Evolutionary conservation across 257 asterid genomes (phyloP), one percentile per base, ranked within the genome.

Genomic region (Hygrophila difformis): DNA sequence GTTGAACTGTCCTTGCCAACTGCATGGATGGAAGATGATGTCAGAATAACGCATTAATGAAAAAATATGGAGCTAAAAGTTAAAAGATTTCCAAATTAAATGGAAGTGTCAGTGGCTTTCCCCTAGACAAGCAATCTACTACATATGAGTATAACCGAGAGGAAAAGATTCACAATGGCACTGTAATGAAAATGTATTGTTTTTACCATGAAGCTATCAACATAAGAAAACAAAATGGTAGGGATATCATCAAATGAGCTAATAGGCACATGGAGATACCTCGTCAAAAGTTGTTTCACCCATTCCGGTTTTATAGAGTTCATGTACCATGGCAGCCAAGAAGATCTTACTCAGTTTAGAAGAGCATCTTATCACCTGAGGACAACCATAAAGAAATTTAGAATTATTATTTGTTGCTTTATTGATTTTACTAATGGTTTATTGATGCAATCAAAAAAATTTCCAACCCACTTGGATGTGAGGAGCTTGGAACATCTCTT

Each of bases 401-500:
- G 11, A 1, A 21, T 60, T 13, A 33, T 3, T 40, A 28, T 23
- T 51, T 6, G 38, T 28, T 44, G 39, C 47, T 36, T 19, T 1
- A 35, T 38, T 40, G 33, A 40, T 22, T 36, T 17, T 13, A 9
- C 16, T 20, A 51, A 23, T 8, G 33, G 36, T 31, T 39, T 22
- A 21, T 44, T 46, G 48, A 44, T 45, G 49, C 15, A 53, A 28
- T 14, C 38, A 2, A 21, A 41, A 8, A 41, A 42, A 43, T 41
- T 40, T 37, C 49, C 46, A 55, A 70, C 93, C 55, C 62, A 89
- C 96, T 71, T 86, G 96, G 62, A 91, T 79, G 62, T 82, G 98
- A 70, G 98, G 94, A 62, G 98, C 96, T 75, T 91, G 96, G 62
- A 86, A 86, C 96, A 91, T 91, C 70, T 91, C 98, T 65, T 79